Evolutionary conservation across 2,329 filamentous ascomycete species (phyloP).

Genomic region (Phaeophleospora eucalypticola): DNA sequence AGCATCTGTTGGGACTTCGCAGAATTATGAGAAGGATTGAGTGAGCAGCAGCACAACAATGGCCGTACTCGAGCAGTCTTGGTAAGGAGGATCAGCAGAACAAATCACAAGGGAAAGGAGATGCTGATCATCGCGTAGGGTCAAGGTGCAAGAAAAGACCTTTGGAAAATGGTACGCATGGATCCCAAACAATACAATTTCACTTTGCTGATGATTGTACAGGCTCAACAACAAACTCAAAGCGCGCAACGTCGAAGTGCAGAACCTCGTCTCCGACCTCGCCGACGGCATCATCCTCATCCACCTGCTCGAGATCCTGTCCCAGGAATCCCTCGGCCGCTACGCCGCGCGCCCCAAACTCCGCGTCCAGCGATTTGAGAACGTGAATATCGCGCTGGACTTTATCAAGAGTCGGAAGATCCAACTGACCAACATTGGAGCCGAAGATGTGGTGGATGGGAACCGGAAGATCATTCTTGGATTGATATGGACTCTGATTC

Average conservation of each 20-base stretch:
- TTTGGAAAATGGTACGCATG: conserved; percentile 89
- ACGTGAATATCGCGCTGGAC: conserved; percentile 91
- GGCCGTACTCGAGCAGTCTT: conserved; percentile 50
- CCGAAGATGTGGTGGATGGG: conserved; percentile 95
- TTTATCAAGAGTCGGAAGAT: conserved; percentile 89
- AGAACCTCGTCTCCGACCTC: conserved; percentile 82
- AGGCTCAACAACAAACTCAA: conserved; percentile 94
- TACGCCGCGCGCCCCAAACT: conserved; percentile 96
- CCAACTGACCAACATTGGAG: conserved; percentile 97
- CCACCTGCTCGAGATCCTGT: conserved; percentile 93
- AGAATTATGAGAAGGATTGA: not conserved
- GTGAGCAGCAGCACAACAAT: conserved; percentile 8
- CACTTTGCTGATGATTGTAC: not conserved
- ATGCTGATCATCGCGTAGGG: conserved; percentile 39
- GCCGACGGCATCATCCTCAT: conserved; percentile 94
- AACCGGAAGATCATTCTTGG: conserved; percentile 97
- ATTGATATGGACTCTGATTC: conserved; percentile 96
- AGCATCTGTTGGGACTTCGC: not conserved
- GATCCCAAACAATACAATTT: not conserved
- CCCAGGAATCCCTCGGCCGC: conserved; percentile 87
- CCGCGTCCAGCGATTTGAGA: conserved; percentile 94
- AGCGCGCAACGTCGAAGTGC: conserved; percentile 70
- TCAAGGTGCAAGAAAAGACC: conserved; percentile 76
- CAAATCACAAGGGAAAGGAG: conserved; percentile 30
- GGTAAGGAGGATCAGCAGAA: conserved; percentile 5